Conservation (phyloP, 345 rosid genomes). For the Hevea brasiliensis region DNA sequence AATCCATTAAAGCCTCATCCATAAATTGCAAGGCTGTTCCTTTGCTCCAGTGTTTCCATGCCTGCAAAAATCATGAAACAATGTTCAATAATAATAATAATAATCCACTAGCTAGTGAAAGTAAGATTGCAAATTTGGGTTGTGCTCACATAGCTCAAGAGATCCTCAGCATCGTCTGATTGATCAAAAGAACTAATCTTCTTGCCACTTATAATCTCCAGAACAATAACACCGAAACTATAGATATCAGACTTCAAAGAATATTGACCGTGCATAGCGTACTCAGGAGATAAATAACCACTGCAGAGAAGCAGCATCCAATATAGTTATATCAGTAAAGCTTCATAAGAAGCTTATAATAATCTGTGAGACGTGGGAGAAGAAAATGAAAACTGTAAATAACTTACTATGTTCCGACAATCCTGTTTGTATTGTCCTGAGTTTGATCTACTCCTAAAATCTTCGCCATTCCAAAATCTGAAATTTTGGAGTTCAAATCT, state of each 20-base stretch:
- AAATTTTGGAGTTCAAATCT: slow-evolving; percentile 28
- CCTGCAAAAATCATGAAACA: slow-evolving; percentile 13
- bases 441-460: slow-evolving; percentile 28
- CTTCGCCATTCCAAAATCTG: slow-evolving; percentile 34
- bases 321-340: too few relatives aligned
- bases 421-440: slow-evolving; percentile 20
- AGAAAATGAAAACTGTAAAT: too few relatives aligned
- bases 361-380: too few relatives aligned
- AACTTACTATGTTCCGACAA: slow-evolving; percentile 31
- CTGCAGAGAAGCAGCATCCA: not conserved
- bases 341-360: too few relatives aligned
- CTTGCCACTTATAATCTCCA: slow-evolving; percentile 23
- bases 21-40: slow-evolving; percentile 1
- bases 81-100: not conserved
- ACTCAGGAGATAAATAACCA: slow-evolving; percentile 10
- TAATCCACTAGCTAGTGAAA: not conserved
- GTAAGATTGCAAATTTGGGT: not conserved
- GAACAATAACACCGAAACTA: slow-evolving; percentile 25
- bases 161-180: slow-evolving; percentile 3
- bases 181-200: slow-evolving; percentile 19
- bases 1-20: not conserved
- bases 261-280: slow-evolving; percentile 28
- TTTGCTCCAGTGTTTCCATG: slow-evolving; percentile 33
- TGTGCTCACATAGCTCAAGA: slow-evolving; percentile 19
- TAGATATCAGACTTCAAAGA: slow-evolving; percentile 9